phyloP scores from a whole-genome alignment of 179 eudicot species.

The Gypsophila paniculata region DNA sequence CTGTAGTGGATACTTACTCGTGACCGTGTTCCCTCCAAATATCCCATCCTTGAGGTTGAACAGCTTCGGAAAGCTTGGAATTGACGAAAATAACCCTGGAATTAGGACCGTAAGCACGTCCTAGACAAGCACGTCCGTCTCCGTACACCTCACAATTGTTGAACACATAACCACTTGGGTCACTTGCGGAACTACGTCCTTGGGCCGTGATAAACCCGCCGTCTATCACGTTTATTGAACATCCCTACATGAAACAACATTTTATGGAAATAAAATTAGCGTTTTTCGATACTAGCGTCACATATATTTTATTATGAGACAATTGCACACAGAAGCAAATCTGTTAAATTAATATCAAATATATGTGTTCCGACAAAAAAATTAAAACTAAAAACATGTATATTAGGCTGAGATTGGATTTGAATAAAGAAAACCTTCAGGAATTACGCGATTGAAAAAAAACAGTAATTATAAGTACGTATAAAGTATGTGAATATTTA shows the following conservation, averaged over 20 bases:
- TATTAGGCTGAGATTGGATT: too few species aligned
- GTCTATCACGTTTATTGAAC: constrained; percentile 13
- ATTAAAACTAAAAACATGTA: too few species aligned
- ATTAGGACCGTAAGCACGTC: constrained; percentile 21
- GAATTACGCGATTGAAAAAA: too few species aligned
- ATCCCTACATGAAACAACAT: not conserved
- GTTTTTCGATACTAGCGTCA: too few species aligned
- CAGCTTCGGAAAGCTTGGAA: not conserved
- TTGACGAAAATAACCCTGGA: constrained; percentile 15
- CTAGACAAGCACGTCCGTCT: constrained; percentile 7
- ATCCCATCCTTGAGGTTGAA: constrained; percentile 15
- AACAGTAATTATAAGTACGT: too few species aligned
- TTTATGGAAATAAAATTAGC: too few species aligned
- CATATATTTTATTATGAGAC: too few species aligned
- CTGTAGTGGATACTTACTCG: constrained; percentile 12
- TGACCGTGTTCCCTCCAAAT: constrained; percentile 21
- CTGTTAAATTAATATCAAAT: too few species aligned
- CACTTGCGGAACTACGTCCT: not conserved
- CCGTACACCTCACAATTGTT: not conserved
- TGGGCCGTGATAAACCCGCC: constrained; percentile 19
- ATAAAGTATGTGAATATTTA: too few species aligned
- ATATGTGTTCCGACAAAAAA: too few species aligned
- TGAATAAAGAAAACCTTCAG: too few species aligned
- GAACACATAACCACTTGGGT: constrained; percentile 19
- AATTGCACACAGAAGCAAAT: too few species aligned